Evolutionary conservation across 1,139 yeast genomes (phyloP), one percentile per base, ranked within the genome.

Genomic region (Yamadazyma conglobata): DNA sequence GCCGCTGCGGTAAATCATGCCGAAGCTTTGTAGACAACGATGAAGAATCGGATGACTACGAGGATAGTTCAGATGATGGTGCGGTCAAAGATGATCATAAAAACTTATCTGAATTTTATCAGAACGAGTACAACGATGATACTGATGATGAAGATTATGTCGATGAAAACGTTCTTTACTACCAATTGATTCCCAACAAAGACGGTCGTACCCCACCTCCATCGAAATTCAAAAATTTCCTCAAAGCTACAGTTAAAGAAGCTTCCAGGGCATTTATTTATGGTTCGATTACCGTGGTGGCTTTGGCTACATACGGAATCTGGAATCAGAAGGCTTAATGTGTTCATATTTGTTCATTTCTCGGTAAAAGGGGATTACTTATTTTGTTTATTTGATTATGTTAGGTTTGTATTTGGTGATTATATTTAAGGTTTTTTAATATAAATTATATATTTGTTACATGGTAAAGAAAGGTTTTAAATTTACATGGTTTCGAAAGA

Each of bases 301-400:
- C 68, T 2, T 55, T 68, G 37, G 71, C 68, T 6, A 42, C 54
- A 10, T 67, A 65, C 43, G 71, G 72, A 5, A 39, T 47, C 24
- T 32, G 31, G 25, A 17, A 18, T 10, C 24, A 25, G 22, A 15
- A 22, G n/a, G n/a, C n/a, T n/a, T n/a, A n/a, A n/a, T n/a, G n/a
- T n/a, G n/a, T n/a, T n/a, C n/a, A n/a, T n/a, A n/a, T n/a, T n/a
- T n/a, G n/a, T n/a, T n/a, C n/a, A n/a, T n/a, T n/a, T n/a, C n/a
- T n/a, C n/a, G n/a, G n/a, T n/a, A n/a, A n/a, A n/a, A n/a, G n/a
- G n/a, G n/a, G n/a, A n/a, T n/a, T n/a, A n/a, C n/a, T n/a, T n/a
- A n/a, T n/a, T n/a, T n/a, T n/a, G n/a, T n/a, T n/a, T n/a, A n/a
- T n/a, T n/a, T n/a, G n/a, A n/a, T n/a, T n/a, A n/a, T n/a, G n/a